phyloP scores from a whole-genome alignment of 2,329 filamentous ascomycete genomes.

The Cyclaneusma minus region DNA sequence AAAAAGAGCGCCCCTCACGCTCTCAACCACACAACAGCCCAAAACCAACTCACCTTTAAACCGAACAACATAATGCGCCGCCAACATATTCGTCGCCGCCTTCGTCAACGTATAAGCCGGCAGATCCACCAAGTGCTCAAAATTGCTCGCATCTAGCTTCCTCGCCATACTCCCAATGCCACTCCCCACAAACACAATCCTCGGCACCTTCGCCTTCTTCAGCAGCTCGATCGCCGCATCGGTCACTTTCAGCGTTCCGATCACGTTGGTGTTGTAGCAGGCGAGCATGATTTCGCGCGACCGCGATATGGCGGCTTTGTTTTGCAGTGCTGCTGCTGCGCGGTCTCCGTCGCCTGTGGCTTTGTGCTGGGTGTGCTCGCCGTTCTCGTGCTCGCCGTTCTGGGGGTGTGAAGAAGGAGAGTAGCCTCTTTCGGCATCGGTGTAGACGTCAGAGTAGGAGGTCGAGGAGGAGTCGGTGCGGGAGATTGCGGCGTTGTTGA shows the following conservation, averaged over 20 bases:
- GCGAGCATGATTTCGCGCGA: conserved; percentile 12
- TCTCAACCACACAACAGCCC: too few species aligned
- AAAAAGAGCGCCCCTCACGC: too few species aligned
- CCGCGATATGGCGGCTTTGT: too few species aligned
- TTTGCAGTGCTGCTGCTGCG: too few species aligned
- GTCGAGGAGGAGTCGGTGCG: conserved; percentile 1
- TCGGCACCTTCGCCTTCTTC: conserved; percentile 9
- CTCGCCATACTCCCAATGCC: conserved; percentile 8
- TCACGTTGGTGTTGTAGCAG: conserved; percentile 19
- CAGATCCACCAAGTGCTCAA: conserved; percentile 6
- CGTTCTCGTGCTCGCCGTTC: too few species aligned
- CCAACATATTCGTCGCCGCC: conserved; percentile 15
- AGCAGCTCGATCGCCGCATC: conserved; percentile 19
- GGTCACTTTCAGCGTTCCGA: conserved; percentile 16
- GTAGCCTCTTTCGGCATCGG: too few species aligned
- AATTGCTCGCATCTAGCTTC: conserved; percentile 4
- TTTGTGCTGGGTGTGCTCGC: too few species aligned
- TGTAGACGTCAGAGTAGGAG: neutral
- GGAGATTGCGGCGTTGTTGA: conserved; percentile 10
- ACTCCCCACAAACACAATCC: conserved; percentile 15
- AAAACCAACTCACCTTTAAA: too few species aligned
- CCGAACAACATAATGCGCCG: conserved; percentile 16
- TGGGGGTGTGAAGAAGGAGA: too few species aligned
- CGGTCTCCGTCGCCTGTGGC: too few species aligned
- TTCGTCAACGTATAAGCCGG: conserved; percentile 14